Evolutionary conservation across 2,329 filamentous ascomycete genomes (phyloP), one percentile per base, ranked within the genome.

Genomic region (Apiospora rasikravindrae): DNA sequence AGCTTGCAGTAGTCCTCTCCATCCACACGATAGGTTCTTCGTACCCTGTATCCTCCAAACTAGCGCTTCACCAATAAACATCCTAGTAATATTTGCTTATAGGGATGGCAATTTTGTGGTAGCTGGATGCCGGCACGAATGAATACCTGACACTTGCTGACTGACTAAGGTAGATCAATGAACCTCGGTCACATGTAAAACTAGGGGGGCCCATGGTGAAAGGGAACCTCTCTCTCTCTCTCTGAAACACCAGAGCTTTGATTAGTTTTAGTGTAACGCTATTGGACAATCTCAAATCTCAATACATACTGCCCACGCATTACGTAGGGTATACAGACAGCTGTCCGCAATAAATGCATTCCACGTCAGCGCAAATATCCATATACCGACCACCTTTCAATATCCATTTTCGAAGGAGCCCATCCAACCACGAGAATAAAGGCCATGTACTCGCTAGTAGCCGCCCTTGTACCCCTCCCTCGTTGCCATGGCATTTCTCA

Each of bases 181-280:
- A 64, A 64, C 57, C 57, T 64, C 33, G 33, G 57, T 64, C 57
- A 64, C 57, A 64, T 64, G 57, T 22, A 40, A 64, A 64, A 64
- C 57, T 6, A 64, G 29, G 53, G 29, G 29, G 19, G 8, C 33
- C 53, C 53, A 61, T 61, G 29, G 53, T 33, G 33, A 11, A 22
- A 37, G 26, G 11, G 29, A 64, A 40, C 57, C 57, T 40, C 57
- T 37, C 29, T 64, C 57, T 37, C 29, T 64, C 57, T 64, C 33
- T 37, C 33, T 37, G 33, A 61, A 61, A 64, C 33, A 64, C 6
- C 33, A 64, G 57, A 64, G 57, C 29, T 64, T 40, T 29, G 57
- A 64, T 64, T 64, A 64, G 57, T 64, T 64, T 64, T 64, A 64
- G 57, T 64, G 57, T 68, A 47, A 47, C 66, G 66, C 44, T 68